Base-by-base conservation (phyloP, 352 stramenopile genomes). In the Phytophthora vignae region DNA sequence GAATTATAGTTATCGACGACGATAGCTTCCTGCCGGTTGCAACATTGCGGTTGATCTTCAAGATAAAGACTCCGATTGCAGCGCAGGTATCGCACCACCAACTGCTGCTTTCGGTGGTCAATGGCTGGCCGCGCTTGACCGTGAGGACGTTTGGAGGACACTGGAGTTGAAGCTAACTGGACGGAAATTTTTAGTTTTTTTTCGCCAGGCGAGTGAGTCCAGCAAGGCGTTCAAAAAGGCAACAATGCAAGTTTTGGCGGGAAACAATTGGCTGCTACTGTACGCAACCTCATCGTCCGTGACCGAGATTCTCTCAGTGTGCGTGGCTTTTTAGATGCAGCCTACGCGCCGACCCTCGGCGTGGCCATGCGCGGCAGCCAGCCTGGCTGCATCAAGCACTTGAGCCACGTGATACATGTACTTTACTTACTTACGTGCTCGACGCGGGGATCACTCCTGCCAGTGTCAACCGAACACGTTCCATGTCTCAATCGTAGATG, bases 341-440 rank as follows among this genome's bases (percentile, higher is more conserved):
- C 11, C 17, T 65, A 9, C 25, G 21, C 44, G 53, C 40, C 14
- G 40, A 31, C 22, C 36, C 54, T 17, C 33, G 33, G 19, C 19
- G 21, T 44, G 29, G 42, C 40, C 12, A 64, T 19, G 62, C 63
- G 36, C 33, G 9, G 12, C 14, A 19, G 27, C 48, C 31, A 27
- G 49, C 65, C 57, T 67, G 50, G 57, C 56, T 71, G 56, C 56
- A 72, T 33, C 65, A 58, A 67, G 27, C 58, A 63, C 59, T 73
- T 63, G 27, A 73, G 52, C 40, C 50, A 66, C 57, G 17, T 60
- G 57, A 66, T n/a, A n/a, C n/a, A n/a, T n/a, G n/a, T 40, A 40
- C 33, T 40, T 40, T 40, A 40, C 33, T 40, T 40, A 40, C 33
- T 31, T 31, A 31, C 27, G 27, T 29, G 3, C 27, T 31, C 27